Percentiles rank a stretch among this genome's conserved stretches.
Evolutionary conservation across 257 asterid genomes (phyloP).

Genomic region (Misopates orontium): DNA sequence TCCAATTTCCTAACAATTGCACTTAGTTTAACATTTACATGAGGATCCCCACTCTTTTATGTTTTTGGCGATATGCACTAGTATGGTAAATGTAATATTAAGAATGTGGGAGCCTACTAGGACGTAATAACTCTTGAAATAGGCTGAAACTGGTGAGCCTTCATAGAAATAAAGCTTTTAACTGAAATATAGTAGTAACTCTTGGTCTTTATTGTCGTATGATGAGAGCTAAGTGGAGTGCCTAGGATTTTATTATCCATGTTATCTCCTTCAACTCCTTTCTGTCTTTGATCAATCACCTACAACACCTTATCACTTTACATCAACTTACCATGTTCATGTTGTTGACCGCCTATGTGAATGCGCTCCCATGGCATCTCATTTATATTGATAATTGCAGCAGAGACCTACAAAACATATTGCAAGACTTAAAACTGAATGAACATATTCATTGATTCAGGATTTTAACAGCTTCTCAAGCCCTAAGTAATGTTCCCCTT

Average conservation of each 20-base stretch:
- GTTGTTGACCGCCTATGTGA: slow-evolving; percentile 64
- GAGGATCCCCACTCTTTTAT: too few species aligned
- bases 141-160: background rate
- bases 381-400: slow-evolving; percentile 63
- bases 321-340: slow-evolving; percentile 69
- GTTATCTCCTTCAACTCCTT: background rate
- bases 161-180: background rate
- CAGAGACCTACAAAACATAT: slow-evolving; percentile 58
- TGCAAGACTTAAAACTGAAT: background rate
- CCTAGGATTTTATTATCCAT: background rate
- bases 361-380: slow-evolving; percentile 99
- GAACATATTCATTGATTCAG: slow-evolving; percentile 1
- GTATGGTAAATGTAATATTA: too few species aligned
- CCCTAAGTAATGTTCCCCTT: background rate
- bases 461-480: slow-evolving; percentile 9
- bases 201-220: background rate
- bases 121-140: background rate
- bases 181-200: background rate
- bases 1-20: too few species aligned
- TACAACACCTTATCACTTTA: slow-evolving; percentile 18
- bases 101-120: background rate
- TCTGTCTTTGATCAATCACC: background rate
- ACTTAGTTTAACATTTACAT: too few species aligned
- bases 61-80: too few species aligned
- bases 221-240: background rate